Base-by-base conservation (phyloP, 2,329 filamentous ascomycete genomes). In the Emmonsia crescens region DNA sequence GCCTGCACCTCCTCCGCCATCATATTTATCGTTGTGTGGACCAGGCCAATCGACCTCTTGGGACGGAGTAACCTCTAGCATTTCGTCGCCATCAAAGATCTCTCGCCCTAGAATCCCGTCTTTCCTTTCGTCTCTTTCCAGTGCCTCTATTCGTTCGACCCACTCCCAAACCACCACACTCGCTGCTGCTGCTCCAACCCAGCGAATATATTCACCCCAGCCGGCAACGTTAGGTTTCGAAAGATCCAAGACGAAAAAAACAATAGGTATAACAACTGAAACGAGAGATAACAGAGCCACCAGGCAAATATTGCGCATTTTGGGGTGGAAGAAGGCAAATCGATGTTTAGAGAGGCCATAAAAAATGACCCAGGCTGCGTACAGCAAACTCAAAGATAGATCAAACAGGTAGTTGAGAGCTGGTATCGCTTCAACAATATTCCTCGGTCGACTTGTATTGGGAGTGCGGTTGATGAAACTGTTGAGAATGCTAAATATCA, bases 131-230 rank as follows among this genome's bases (percentile, higher is more conserved):
- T 96, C 91, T 67, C 92, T 85, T 77, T 96, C 92, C 64, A 96
- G 75, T 0, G 91, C 90, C 73, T 96, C 92, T 57, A 96, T 96
- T 31, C 92, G 84, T 74, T 96, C 92, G 2, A 96, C 92, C 92
- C 92, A 96, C 74, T 96, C 92, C 92, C 92, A 96, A 1, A 96
- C 92, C 27, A 96, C 89, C n/a, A 96, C 92, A 75, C 91, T 96
- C 33, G 92, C 92, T 1, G 91, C 91, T 0, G 92, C 91, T 1
- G 91, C 91, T 56, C 92, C 92, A n/a, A 96, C 92, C 92, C 92
- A 96, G 69, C 91, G 82, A 54, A 96, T 92, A 71, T 96, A 96
- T 70, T 96, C 92, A 71, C 92, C 92, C 92, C 92, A 96, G 9
- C 89, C 90, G 46, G 89, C 89, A 64, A 96, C 87, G 64, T 90